Evolutionary conservation across 805 yeast genomes (phyloP).

Genomic region (Starmerella roubikii): DNA sequence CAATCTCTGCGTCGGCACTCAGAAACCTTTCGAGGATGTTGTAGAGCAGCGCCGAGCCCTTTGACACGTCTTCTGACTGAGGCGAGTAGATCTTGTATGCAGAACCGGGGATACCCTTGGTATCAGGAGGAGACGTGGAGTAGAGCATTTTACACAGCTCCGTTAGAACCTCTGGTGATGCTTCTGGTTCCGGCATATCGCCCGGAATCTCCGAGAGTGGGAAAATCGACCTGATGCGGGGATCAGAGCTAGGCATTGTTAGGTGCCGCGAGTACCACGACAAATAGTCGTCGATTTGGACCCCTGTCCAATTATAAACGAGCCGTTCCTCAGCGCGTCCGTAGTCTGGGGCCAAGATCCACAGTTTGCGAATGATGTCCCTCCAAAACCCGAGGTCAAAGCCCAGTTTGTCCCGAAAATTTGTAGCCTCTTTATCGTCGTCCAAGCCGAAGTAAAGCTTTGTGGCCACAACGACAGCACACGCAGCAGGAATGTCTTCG

Average conservation of each 20-base stretch:
- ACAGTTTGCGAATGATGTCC: conserved; percentile 22
- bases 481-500: conserved; percentile 12
- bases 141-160: conserved; percentile 6
- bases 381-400: conserved; percentile 26
- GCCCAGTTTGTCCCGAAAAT: background rate
- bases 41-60: background rate
- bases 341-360: conserved; percentile 19
- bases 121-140: background rate
- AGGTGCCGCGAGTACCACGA: conserved; percentile 32
- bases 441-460: conserved; percentile 16
- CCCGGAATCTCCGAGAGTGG: conserved; percentile 9
- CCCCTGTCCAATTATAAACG: conserved; percentile 37
- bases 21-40: background rate
- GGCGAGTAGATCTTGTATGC: background rate
- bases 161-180: conserved; percentile 2
- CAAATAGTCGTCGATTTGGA: conserved; percentile 35
- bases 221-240: conserved; percentile 18
- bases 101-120: background rate
- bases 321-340: conserved; percentile 26
- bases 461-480: conserved; percentile 11
- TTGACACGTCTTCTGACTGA: background rate
- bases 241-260: background rate
- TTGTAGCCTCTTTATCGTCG: conserved; percentile 1
- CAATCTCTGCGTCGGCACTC: conserved; percentile 1
- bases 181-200: background rate